Evolutionary conservation across 1,284 basidiomycete species (phyloP).

Genomic region (Pseudozyma sp.): DNA sequence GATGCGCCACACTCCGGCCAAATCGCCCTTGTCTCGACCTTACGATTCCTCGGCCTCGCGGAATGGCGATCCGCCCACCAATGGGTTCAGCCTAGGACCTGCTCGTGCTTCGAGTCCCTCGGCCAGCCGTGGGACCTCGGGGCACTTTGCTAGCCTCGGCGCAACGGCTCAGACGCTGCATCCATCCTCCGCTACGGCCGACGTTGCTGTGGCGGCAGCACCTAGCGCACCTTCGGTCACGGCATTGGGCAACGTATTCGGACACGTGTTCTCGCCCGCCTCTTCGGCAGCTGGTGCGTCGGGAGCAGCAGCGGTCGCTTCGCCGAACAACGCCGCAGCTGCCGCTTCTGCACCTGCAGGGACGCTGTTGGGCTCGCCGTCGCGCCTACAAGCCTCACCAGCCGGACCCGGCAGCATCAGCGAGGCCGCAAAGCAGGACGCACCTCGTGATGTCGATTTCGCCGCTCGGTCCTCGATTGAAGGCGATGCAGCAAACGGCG

Average conservation of each 20-base stretch:
- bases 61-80: constrained; percentile 26
- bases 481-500: neutral
- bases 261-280: constrained; percentile 18
- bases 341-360: neutral
- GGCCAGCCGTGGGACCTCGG: constrained; percentile 11
- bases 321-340: constrained; percentile 5
- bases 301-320: neutral
- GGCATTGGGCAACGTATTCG: constrained; percentile 19
- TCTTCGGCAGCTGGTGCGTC: constrained; percentile 7
- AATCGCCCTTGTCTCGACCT: constrained; percentile 46
- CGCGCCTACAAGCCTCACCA: constrained; percentile 9
- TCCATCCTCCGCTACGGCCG: constrained; percentile 19
- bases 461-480: constrained; percentile 3
- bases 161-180: constrained; percentile 32
- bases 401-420: neutral
- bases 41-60: constrained; percentile 20
- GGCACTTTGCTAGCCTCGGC: constrained; percentile 21
- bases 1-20: constrained; percentile 49
- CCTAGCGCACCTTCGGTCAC: constrained; percentile 3
- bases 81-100: constrained; percentile 42
- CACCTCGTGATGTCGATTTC: neutral
- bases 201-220: constrained; percentile 4
- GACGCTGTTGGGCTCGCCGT: constrained; percentile 3
- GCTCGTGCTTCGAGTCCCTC: constrained; percentile 41
- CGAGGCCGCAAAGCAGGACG: neutral